These are phyloP conservation scores for Ceratobasidium papillatum DNA, from an alignment of 1,284 basidiomycete species.

Conservation along the genomic window DNA sequence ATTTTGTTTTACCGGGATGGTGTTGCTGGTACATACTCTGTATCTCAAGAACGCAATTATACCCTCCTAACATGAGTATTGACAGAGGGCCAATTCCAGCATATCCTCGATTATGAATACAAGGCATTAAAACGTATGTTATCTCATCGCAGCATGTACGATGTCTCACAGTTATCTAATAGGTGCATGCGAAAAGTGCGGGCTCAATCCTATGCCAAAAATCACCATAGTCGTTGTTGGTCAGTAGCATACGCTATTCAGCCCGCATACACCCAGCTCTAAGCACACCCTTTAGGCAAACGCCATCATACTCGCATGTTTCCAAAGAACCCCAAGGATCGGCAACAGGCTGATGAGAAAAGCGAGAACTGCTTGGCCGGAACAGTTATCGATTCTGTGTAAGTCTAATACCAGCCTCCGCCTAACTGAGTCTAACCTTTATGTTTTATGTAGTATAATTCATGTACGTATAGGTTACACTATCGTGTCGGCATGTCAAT, in stretches of 20 bases:
- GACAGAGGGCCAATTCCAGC: slow-evolving; percentile 60
- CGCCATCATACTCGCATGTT: slow-evolving; percentile 81
- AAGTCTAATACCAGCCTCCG: not conserved
- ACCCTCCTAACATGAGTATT: not conserved
- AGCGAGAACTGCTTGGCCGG: slow-evolving; percentile 79
- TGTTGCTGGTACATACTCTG: slow-evolving; percentile 60
- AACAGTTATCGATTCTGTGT: slow-evolving; percentile 70
- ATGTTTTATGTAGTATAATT: slow-evolving; percentile 1
- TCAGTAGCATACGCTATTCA: slow-evolving; percentile 48
- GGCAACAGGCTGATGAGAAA: slow-evolving; percentile 60
- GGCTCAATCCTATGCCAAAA: slow-evolving; percentile 39
- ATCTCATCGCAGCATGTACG: not conserved
- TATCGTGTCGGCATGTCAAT: not conserved
- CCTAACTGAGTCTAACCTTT: not conserved
- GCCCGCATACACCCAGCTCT: not conserved
- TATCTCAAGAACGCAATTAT: not conserved
- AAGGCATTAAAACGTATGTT: slow-evolving; percentile 30
- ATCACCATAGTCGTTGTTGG: slow-evolving; percentile 43
- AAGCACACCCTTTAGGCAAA: not conserved
- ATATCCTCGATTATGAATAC: slow-evolving; percentile 41
- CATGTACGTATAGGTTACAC: slow-evolving; percentile 4
- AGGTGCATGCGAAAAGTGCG: slow-evolving; percentile 40
- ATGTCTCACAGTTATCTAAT: not conserved
- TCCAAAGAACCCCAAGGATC: slow-evolving; percentile 56
- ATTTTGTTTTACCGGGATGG: slow-evolving; percentile 60